phyloP scores from a whole-genome alignment of 2,329 filamentous ascomycete genomes.

The Drechslerella stenobrocha region DNA sequence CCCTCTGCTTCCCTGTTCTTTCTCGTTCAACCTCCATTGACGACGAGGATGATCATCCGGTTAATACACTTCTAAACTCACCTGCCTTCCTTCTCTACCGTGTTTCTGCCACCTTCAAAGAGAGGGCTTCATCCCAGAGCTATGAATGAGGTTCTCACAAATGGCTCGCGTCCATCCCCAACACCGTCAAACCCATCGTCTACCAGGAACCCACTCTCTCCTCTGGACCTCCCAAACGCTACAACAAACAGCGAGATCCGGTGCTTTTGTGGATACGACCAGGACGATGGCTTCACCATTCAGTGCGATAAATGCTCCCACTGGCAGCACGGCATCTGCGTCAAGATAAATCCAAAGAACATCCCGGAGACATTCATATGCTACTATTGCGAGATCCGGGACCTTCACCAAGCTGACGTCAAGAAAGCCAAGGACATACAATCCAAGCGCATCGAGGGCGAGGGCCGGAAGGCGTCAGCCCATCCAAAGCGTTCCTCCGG shows the following conservation, averaged over 20 bases:
- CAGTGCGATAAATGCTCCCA: constrained; percentile 94
- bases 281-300: constrained; percentile 97
- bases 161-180: constrained; percentile 52
- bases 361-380: constrained; percentile 78
- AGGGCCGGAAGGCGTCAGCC: constrained; percentile 48
- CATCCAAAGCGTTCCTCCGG: constrained; percentile 66
- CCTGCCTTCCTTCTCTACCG: constrained; percentile 31
- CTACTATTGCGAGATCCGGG: constrained; percentile 79
- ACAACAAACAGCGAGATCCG: constrained; percentile 51
- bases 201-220: constrained; percentile 47
- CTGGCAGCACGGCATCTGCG: constrained; percentile 98
- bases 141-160: constrained; percentile 54
- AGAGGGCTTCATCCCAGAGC: constrained; percentile 52
- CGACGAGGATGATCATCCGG: constrained; percentile 47
- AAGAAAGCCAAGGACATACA: constrained; percentile 76
- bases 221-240: constrained; percentile 46
- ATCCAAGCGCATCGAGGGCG: constrained; percentile 64
- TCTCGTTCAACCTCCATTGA: constrained; percentile 5
- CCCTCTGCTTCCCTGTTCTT: constrained; percentile 4
- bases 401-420: constrained; percentile 63
- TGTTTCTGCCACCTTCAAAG: constrained; percentile 48
- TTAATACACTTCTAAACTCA: constrained; percentile 40
- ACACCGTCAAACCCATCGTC: constrained; percentile 50
- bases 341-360: constrained; percentile 78
- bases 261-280: constrained; percentile 89